Base-by-base conservation (phyloP, 2,329 filamentous ascomycete species). In the Fusarium liriodendri region DNA sequence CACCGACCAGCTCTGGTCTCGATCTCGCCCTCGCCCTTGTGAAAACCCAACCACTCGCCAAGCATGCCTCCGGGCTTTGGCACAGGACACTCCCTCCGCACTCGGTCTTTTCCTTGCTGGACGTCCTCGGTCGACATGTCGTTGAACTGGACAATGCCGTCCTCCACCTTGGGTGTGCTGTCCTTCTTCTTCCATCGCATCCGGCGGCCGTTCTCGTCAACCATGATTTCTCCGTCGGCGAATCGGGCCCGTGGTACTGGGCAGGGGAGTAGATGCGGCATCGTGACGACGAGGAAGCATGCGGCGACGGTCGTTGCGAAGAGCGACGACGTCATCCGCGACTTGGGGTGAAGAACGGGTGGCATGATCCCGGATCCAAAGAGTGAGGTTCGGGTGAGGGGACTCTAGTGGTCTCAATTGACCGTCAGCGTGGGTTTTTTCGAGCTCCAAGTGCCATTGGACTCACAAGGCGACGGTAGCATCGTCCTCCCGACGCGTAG, bases 291-390 rank as follows among this genome's bases (percentile, higher is more conserved):
- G 73, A 98, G 89, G 83, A 99, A 98, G 77, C 94, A 97, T 35
- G 95, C 92, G 72, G 94, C 88, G 64, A 98, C 89, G 1, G 96
- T 98, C n/a, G 93, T 94, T 60, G 95, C 95, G 86, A 99, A 99
- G 70, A 99, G 92, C 54, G 95, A 97, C 66, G 94, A 95, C 78
- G 97, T 99, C 86, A 95, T 94, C 79, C 94, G 92, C 76, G 96
- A 98, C 83, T 95, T 92, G 37, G 97, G 97, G 83, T 99, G 97
- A 47, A 99, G 91, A 84, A 96, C 93, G 71, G 94, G 94, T 79
- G 94, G 92, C 94, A 97, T 97, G 81, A 80, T 84, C 64, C 73
- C 38, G 63, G 57, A 29, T 45, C 66, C 52, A 64, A 38, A 62
- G 38, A 25, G 6, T 40, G 61, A 64, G 66, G 50, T 69, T 74